phyloP scores from a whole-genome alignment of 2,329 filamentous ascomycete species.

The Diaporthe citri region DNA sequence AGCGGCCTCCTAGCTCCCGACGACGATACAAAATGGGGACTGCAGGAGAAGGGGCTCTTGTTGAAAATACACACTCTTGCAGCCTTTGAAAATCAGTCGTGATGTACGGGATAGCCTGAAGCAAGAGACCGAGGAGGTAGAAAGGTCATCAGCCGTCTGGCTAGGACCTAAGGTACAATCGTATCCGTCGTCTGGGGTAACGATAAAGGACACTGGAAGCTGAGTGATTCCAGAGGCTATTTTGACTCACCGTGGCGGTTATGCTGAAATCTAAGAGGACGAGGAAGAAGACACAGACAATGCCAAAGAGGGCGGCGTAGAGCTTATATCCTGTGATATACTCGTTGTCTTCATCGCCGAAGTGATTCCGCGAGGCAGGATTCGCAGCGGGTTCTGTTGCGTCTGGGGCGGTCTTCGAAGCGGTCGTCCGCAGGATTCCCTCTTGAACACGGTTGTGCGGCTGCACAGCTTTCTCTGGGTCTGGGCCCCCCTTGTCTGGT shows the following conservation, averaged over 20 bases:
- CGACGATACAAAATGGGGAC: neutral
- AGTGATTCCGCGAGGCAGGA: neutral
- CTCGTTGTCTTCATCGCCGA: neutral
- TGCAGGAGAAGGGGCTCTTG: neutral
- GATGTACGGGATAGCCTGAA: slow-evolving; percentile 3
- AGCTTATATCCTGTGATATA: slow-evolving; percentile 2
- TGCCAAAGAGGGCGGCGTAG: neutral
- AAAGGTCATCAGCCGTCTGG: neutral
- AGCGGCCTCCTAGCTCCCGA: neutral
- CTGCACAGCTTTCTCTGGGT: neutral
- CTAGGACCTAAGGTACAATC: too few species aligned
- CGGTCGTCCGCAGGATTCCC: fast-evolving
- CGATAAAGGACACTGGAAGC: neutral
- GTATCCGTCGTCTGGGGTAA: neutral
- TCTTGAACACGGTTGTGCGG: neutral
- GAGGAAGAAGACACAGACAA: neutral
- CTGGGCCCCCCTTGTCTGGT: neutral
- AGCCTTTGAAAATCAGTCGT: slow-evolving; percentile 4
- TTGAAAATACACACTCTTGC: neutral
- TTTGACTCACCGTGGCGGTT: neutral
- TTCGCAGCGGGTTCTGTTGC: neutral
- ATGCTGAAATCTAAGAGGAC: neutral
- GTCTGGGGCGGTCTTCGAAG: neutral
- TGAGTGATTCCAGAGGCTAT: neutral
- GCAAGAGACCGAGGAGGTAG: neutral